Percentiles rank a stretch among this genome's conserved stretches.
phyloP scores from a whole-genome alignment of 148 eudicot species.

The Fallopia convolvulus region DNA sequence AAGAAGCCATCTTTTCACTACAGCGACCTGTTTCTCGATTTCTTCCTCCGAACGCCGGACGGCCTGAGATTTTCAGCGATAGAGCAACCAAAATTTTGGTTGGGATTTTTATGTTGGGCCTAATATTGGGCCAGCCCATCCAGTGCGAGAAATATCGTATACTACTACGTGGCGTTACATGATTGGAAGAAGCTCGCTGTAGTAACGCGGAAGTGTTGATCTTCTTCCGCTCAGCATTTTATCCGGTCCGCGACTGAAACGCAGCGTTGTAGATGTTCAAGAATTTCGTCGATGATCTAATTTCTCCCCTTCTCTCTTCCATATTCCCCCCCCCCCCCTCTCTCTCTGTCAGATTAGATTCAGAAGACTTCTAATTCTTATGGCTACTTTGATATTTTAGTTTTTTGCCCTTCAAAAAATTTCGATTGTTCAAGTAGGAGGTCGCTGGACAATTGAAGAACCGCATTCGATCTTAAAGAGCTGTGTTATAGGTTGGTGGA shows the following conservation, averaged over 20 bases:
- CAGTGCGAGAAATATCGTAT: background rate
- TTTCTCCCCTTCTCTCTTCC: constrained; percentile 2
- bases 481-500: background rate
- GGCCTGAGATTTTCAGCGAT: background rate
- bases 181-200: background rate
- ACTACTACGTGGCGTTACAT: background rate
- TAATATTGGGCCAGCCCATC: background rate
- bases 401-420: background rate
- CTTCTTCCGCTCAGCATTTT: background rate
- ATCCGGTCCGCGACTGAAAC: background rate
- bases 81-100: background rate
- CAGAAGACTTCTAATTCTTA: background rate
- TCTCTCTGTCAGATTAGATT: constrained; percentile 1
- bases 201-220: constrained; percentile 3
- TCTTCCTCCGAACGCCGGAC: background rate
- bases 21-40: background rate
- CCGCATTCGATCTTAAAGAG: background rate
- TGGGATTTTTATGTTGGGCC: background rate
- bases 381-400: background rate
- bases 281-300: background rate
- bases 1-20: constrained; percentile 25
- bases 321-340: background rate
- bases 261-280: background rate
- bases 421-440: background rate
- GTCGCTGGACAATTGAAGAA: background rate